Evolutionary conservation across 768 basidiomycete species (phyloP), one percentile per base, ranked within the genome.

Genomic region (Tylopilus plumbeoviolaceoides): DNA sequence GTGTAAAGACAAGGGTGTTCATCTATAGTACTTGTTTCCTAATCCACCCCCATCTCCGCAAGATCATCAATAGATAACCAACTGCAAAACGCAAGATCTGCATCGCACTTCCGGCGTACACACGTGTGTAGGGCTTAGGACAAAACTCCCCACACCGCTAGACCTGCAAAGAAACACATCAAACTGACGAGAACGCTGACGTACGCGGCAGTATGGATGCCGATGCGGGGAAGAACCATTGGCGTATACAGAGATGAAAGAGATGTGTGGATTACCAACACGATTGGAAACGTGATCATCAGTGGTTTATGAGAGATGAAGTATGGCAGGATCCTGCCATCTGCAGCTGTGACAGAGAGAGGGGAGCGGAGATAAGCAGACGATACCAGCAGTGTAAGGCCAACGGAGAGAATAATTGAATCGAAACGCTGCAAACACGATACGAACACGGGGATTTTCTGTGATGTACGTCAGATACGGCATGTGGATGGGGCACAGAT

Each of bases 361-460:
- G 82, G 68, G 2, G 81, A 80, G 48, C 76, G 76, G 57, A 87
- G 78, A 63, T 85, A 86, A 23, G 81, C 77, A 25, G 80, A 76
- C 11, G 83, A 77, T 36, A 87, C 57, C 28, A 70, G 62, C 27
- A 70, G 68, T 36, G 77, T 83, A 44, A 84, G 73, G 9, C 88
- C 89, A 17, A 91, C 64, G 12, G 86, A 81, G 49, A 89, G 78
- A 7, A 91, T 65, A 54, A 91, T 77, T 5, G 84, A 78, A 65
- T 89, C 89, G 54, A 90, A 70, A 49, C 89, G 80, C 64, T 90
- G 87, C 48, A 93, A 74, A 62, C 83, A 86, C 8, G 84, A 81
- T 18, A 93, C 78, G 63, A 91, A 87, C 3, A 88, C 82, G 1
- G 90, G 90, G 28, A 93, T 88, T 56, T 76, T 77, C 88, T 89